phyloP scores from a whole-genome alignment of 352 stramenopile genomes.

The Globisporangium megalacanthum region DNA sequence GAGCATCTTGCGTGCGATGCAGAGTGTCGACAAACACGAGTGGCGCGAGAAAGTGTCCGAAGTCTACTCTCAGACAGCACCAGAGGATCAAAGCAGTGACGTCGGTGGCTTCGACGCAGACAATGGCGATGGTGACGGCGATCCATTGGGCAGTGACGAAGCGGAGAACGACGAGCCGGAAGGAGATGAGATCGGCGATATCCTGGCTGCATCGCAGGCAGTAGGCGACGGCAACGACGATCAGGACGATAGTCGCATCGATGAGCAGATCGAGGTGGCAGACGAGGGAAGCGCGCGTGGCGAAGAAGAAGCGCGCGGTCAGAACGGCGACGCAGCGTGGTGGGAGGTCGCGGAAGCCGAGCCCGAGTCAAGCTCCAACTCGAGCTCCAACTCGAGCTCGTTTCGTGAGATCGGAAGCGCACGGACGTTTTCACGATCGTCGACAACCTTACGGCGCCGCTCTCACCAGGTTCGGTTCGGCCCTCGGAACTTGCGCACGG shows the following conservation, averaged over 20 bases:
- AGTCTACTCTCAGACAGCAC: conserved; percentile 11
- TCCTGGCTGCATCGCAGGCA: conserved; percentile 57
- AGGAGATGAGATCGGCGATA: conserved; percentile 50
- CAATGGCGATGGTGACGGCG: conserved; percentile 15
- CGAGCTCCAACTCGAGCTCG: conserved; percentile 20
- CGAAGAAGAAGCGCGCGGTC: conserved; percentile 1
- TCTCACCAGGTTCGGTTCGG: conserved; percentile 22
- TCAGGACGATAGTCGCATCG: not conserved
- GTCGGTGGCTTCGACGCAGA: not conserved
- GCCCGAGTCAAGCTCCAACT: conserved; percentile 14
- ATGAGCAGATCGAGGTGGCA: not conserved
- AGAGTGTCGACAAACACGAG: conserved; percentile 20
- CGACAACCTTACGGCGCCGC: conserved; percentile 8
- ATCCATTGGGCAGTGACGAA: conserved; percentile 17
- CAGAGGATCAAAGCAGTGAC: not conserved
- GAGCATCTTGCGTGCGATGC: conserved; percentile 44
- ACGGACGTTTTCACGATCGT: conserved; percentile 6
- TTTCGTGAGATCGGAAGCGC: conserved; percentile 50
- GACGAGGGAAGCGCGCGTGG: not conserved
- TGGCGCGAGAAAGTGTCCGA: conserved; percentile 18
- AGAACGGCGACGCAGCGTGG: conserved; percentile 17
- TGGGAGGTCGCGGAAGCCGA: conserved; percentile 46
- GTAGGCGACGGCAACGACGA: conserved; percentile 17
- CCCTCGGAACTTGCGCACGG: no score
- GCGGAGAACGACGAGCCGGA: conserved; percentile 16